These are phyloP conservation scores for Cytospora piceicola DNA, from an alignment of 2,329 filamentous ascomycete genomes.

Conservation along the genomic window DNA sequence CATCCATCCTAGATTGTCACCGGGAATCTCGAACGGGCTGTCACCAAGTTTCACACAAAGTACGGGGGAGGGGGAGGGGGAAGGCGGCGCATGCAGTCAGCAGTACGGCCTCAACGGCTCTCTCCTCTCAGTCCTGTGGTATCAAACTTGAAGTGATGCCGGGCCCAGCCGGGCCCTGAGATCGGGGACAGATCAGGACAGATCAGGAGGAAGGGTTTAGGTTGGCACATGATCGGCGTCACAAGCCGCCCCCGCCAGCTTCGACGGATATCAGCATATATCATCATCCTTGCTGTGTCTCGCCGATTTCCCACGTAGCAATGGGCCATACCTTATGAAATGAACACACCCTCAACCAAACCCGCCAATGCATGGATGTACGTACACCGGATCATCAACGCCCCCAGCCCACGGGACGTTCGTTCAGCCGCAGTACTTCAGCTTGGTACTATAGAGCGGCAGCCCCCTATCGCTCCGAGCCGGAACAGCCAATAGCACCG, in stretches of 20 bases:
- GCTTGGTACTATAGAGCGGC: background rate
- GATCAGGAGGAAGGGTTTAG: background rate
- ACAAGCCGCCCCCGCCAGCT: background rate
- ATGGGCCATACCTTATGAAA: background rate
- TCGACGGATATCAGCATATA: background rate
- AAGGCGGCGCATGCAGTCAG: background rate
- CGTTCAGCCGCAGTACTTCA: background rate
- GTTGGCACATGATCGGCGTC: background rate
- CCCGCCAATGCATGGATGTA: background rate
- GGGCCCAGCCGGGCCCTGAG: too few relatives aligned
- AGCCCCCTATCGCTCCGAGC: background rate
- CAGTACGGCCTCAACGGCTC: background rate
- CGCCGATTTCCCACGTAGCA: background rate
- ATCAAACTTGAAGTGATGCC: background rate
- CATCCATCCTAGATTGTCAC: constrained; percentile 8
- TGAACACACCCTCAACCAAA: background rate
- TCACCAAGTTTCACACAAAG: background rate
- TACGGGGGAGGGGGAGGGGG: background rate
- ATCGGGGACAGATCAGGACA: too few relatives aligned
- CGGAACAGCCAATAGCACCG: background rate
- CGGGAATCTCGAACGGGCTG: background rate
- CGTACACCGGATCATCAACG: background rate
- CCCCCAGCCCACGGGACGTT: background rate
- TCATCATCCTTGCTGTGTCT: background rate
- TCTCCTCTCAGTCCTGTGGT: background rate